phyloP scores from a whole-genome alignment of 805 yeast species.

The Blastobotrys muscicola region DNA sequence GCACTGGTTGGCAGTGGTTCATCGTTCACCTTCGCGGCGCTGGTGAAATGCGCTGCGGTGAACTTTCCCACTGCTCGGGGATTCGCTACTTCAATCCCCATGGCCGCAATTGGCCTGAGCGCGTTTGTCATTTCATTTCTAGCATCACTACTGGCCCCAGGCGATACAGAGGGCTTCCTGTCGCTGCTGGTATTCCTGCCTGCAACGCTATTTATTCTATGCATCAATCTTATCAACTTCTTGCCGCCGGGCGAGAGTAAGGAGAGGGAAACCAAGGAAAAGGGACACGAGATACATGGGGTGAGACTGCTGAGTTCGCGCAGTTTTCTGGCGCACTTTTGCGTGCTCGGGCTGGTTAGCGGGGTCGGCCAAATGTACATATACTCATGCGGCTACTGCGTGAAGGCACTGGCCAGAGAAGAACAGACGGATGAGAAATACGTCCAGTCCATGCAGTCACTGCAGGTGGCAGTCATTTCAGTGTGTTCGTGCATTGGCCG shows the following conservation, averaged over 20 bases:
- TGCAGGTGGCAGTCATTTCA: conserved; percentile 66
- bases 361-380: conserved; percentile 71
- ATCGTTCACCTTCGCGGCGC: conserved; percentile 52
- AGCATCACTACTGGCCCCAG: conserved; percentile 44
- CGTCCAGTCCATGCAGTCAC: conserved; percentile 44
- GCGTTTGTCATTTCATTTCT: conserved; percentile 57
- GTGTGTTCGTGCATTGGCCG: conserved; percentile 60
- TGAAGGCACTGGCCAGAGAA: conserved; percentile 33
- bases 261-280: background rate
- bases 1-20: conserved; percentile 59
- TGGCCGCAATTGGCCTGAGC: conserved; percentile 64
- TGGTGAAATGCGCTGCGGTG: conserved; percentile 66
- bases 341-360: conserved; percentile 43
- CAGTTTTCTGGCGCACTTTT: conserved; percentile 19
- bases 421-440: conserved; percentile 3
- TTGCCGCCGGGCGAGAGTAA: conserved; percentile 4
- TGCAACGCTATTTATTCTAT: conserved; percentile 38
- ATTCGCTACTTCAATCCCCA: conserved; percentile 63
- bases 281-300: conserved; percentile 11
- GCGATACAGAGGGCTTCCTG: conserved; percentile 49
- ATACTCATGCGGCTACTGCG: conserved; percentile 64
- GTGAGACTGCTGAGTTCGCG: conserved; percentile 9
- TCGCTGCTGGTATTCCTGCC: conserved; percentile 34
- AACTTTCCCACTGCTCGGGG: conserved; percentile 60
- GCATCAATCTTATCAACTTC: conserved; percentile 9